phyloP scores from a whole-genome alignment of 179 eudicot genomes.

The Vitellaria paradoxa region DNA sequence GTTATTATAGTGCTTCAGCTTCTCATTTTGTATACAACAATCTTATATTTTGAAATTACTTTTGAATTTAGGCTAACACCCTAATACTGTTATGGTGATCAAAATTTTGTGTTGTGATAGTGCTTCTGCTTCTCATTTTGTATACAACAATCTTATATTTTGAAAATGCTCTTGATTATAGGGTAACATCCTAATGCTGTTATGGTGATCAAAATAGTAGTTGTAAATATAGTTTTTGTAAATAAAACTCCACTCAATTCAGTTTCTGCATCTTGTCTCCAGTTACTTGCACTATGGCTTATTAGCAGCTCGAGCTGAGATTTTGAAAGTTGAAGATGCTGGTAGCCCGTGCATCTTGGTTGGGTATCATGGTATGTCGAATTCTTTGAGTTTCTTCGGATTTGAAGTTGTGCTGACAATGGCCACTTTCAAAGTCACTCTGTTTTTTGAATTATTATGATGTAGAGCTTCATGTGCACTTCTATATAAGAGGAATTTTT shows the following conservation, averaged over 20 bases:
- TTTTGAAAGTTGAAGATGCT: conserved; percentile 57
- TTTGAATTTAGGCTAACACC: too few relatives aligned
- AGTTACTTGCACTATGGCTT: conserved; percentile 93
- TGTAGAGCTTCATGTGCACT: not conserved
- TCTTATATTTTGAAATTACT: too few relatives aligned
- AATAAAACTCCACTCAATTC: not conserved
- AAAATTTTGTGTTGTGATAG: not conserved
- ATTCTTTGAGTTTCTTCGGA: conserved; percentile 6
- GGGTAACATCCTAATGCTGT: not conserved
- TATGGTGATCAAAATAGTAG: conserved; percentile 4
- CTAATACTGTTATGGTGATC: too few relatives aligned
- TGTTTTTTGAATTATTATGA: not conserved
- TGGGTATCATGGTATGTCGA: conserved; percentile 65
- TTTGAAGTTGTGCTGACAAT: conserved; percentile 5
- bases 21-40: too few relatives aligned
- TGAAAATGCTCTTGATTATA: not conserved
- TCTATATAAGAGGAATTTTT: not conserved
- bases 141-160: not conserved
- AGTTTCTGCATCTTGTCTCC: conserved; percentile 21
- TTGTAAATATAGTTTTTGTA: not conserved
- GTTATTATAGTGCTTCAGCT: too few relatives aligned
- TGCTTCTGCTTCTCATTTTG: not conserved
- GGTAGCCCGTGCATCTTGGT: conserved; percentile 77
- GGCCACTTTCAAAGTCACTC: not conserved
- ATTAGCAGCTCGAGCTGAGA: conserved; percentile 98